Base-by-base conservation (phyloP, 495 filamentous ascomycete species). In the Xylaria longipes region DNA sequence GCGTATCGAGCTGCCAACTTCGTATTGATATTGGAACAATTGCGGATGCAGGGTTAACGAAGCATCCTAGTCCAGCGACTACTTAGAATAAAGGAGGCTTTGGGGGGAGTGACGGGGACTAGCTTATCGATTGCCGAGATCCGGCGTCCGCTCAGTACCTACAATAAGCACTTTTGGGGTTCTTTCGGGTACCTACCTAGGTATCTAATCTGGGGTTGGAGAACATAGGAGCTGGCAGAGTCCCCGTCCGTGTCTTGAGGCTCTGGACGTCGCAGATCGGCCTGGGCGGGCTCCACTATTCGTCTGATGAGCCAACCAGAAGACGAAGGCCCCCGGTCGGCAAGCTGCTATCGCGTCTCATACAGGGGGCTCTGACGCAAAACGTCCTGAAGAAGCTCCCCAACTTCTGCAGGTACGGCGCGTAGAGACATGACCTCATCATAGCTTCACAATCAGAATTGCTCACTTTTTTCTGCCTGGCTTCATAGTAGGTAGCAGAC, bases 61-160 rank as follows among this genome's bases (percentile, higher is more conserved):
- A 43, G 33, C 17, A 68, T 35, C 50, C 46, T 39, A 8, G 64
- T 35, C 46, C 8, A 39, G 39, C 31, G 45, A 66, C 29, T 22
- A 15, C 45, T 52, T 52, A 11, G 48, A n/a, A n/a, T n/a, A n/a
- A n/a, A 52, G 46, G 20, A 50, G 46, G 46, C 46, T 50, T 50
- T 25, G n/a, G 46, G 22, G 48, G 25, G 54, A 33, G 57, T 22
- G 12, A 29, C 29, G 29, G 37, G 35, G 31, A 14, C 17, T 66
- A 52, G 63, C 29, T 66, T 66, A 66, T 67, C 65, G 65, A 67
- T 67, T 67, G 65, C 65, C 65, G 65, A 67, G 65, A 67, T 33
- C 65, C 46, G 46, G 65, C 48, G 35, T 35, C 63, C 29, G 45
- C 31, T 33, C 15, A 39, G 27, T 41, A 63, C 60, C 12, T 37